Base-by-base conservation (phyloP, 768 basidiomycete genomes). In the Lactarius sp. region DNA sequence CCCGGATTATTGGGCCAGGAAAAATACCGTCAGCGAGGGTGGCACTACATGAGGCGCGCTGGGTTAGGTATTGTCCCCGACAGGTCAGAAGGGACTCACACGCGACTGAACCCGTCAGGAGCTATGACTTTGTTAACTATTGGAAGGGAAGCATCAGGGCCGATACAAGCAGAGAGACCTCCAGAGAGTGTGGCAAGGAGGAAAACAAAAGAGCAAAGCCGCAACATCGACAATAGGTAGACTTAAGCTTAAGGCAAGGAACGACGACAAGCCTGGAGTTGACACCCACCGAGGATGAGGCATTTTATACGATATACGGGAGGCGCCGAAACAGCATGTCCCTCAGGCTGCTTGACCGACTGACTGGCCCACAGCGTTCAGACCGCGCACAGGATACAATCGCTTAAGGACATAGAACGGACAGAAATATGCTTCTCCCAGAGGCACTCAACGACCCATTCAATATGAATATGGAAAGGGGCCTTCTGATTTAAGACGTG, bases 21-120 rank as follows among this genome's bases (percentile, higher is more conserved):
- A 62, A 62, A 3, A 20, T 9, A 31, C 41, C 44, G 4, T 44
- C 10, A 2, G 60, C 60, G 10, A 61, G 60, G 7, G 46, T 39
- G 7, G 44, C 34, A 39, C 60, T 61, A 9, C 2, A 14, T 54
- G 31, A 31, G 33, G 13, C 14, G 7, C 7, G n/a, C 4, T 13
- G 41, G 6, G 16, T 27, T 27, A 33, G 41, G 18, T 44, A 22
- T 44, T n/a, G 27, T 18, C 20, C 18, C 31, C 6, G 0, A 13
- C 31, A 31, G 41, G 6, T 13, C 5, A 37, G 12, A 16, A 12
- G 6, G 14, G n/a, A 51, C 56, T 34, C 5, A 65, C 64, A 59
- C 12, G 44, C 72, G 71, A 22, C 39, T 27, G 44, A 58, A 70
- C 0, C 72, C 72, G 52, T 73, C 72, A 2, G 70, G 72, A 3